phyloP scores from a whole-genome alignment of 352 stramenopile species.

The Phytophthora constricta region DNA sequence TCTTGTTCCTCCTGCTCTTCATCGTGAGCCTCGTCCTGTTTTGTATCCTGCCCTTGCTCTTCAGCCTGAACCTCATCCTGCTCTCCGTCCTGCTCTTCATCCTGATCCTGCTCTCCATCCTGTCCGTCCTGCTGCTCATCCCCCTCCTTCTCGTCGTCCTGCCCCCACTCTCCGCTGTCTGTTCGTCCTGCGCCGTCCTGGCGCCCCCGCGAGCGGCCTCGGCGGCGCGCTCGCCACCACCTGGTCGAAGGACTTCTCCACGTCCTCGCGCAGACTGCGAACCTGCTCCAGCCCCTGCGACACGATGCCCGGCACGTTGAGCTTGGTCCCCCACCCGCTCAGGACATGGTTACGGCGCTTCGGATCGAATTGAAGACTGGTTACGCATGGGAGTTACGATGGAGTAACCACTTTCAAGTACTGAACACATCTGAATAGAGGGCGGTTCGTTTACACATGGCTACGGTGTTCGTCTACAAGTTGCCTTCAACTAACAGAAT shows the following conservation, averaged over 20 bases:
- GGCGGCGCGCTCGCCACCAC: constrained; percentile 56
- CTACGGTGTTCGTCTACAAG: not conserved
- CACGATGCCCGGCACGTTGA: constrained; percentile 87
- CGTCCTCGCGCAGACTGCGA: constrained; percentile 81
- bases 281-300: constrained; percentile 87
- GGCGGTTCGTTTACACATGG: not conserved
- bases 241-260: constrained; percentile 90
- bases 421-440: not conserved
- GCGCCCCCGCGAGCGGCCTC: constrained; percentile 16
- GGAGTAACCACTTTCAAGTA: not conserved
- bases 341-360: constrained; percentile 28
- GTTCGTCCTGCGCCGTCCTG: not conserved
- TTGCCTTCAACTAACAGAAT: not conserved
- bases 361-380: not conserved
- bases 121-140: not conserved
- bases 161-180: not conserved
- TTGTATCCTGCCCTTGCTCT: not conserved
- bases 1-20: not conserved
- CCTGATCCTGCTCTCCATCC: not conserved
- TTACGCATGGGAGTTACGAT: not conserved
- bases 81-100: constrained; percentile 15
- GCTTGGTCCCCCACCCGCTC: constrained; percentile 67
- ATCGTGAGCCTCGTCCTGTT: constrained; percentile 1
- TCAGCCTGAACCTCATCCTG: not conserved
- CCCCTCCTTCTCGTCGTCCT: constrained; percentile 8